Percentiles rank a stretch among this genome's conserved stretches.
Evolutionary conservation across 352 stramenopile species (phyloP).

Genomic region (Phytopythium montanum): DNA sequence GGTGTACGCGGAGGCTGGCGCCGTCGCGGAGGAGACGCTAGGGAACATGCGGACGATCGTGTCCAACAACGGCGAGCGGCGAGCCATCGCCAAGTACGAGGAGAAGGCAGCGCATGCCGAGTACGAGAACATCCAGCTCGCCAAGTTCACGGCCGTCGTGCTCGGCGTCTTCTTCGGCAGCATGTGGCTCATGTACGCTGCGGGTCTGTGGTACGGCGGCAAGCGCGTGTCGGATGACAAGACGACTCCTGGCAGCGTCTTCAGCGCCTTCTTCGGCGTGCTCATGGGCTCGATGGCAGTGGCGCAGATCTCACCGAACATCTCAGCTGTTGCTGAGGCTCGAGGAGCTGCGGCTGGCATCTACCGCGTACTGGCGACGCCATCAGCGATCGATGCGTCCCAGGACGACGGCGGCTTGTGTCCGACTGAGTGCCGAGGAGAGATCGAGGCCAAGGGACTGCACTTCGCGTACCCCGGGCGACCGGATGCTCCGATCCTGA

Average conservation of each 20-base stretch:
- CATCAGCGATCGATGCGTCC: conserved; percentile 41
- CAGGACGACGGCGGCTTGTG: conserved; percentile 9
- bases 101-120: conserved; percentile 17
- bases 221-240: conserved; percentile 23
- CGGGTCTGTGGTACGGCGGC: conserved; percentile 48
- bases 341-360: conserved; percentile 37
- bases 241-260: conserved; percentile 30
- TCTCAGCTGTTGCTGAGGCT: conserved; percentile 42
- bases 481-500: conserved; percentile 13
- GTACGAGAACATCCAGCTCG: conserved; percentile 13
- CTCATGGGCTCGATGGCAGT: conserved; percentile 42
- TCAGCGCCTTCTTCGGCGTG: conserved; percentile 53
- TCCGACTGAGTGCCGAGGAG: background rate
- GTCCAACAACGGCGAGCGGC: conserved; percentile 35
- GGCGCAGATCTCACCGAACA: conserved; percentile 46
- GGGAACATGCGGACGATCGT: conserved; percentile 40
- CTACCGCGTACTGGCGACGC: conserved; percentile 52
- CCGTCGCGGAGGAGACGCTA: conserved; percentile 43
- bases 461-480: conserved; percentile 19
- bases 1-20: conserved; percentile 37
- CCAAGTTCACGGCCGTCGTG: conserved; percentile 12
- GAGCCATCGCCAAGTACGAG: conserved; percentile 26
- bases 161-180: conserved; percentile 23
- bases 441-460: conserved; percentile 9
- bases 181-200: conserved; percentile 45